Evolutionary conservation across 805 yeast genomes (phyloP).

Genomic region (Barnettozyma salicaria): DNA sequence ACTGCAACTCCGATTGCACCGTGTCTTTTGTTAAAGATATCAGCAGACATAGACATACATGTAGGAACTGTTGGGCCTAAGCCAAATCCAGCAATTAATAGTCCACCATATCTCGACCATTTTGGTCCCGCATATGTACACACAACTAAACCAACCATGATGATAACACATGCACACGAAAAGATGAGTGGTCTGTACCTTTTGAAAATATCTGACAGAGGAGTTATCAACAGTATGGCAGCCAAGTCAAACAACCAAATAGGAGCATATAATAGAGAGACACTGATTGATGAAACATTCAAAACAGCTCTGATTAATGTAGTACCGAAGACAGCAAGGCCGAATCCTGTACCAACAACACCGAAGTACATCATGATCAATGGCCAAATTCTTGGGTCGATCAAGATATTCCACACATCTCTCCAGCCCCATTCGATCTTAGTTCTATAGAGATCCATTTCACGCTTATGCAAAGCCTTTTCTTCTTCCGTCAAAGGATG

Average conservation of each 20-base stretch:
- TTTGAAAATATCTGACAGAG: slow-evolving; percentile 68
- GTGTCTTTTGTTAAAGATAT: slow-evolving; percentile 60
- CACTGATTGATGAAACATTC: slow-evolving; percentile 59
- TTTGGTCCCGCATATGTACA: slow-evolving; percentile 67
- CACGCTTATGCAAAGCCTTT: slow-evolving; percentile 48
- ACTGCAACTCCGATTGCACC: slow-evolving; percentile 86
- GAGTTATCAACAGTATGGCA: slow-evolving; percentile 69
- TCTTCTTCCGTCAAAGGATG: slow-evolving; percentile 52
- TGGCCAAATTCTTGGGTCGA: slow-evolving; percentile 73
- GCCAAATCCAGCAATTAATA: slow-evolving; percentile 79
- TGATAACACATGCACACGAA: slow-evolving; percentile 53
- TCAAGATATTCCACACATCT: slow-evolving; percentile 49
- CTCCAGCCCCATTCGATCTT: slow-evolving; percentile 49
- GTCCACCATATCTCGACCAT: slow-evolving; percentile 78
- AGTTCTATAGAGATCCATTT: slow-evolving; percentile 49
- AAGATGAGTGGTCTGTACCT: slow-evolving; percentile 57
- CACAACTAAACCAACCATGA: slow-evolving; percentile 69
- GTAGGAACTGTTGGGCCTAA: slow-evolving; percentile 90
- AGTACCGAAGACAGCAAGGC: slow-evolving; percentile 79
- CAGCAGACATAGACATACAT: slow-evolving; percentile 77
- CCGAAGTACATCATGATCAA: slow-evolving; percentile 85
- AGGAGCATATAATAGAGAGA: slow-evolving; percentile 78
- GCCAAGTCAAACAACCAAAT: slow-evolving; percentile 83
- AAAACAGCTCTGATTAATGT: slow-evolving; percentile 57
- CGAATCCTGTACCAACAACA: slow-evolving; percentile 87